phyloP scores from a whole-genome alignment of 352 stramenopile species.

The Phytophthora cryptogea region DNA sequence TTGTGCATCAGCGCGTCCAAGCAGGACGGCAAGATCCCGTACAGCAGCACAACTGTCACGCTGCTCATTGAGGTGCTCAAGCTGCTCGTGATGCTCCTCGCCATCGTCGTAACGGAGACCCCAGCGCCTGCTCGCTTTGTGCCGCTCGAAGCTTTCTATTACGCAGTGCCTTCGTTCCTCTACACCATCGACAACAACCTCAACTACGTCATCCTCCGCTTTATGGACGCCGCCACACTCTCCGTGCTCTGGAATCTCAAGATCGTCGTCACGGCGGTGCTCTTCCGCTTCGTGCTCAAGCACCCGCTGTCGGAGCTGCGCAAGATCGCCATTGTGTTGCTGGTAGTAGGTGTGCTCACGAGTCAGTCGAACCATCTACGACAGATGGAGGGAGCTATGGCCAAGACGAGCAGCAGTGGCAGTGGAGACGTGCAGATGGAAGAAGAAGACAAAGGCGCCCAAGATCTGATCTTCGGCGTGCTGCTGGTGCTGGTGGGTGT shows the following conservation, averaged over 20 bases:
- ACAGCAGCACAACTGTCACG: constrained; percentile 85
- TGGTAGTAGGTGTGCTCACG: constrained; percentile 80
- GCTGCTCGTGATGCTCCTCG: constrained; percentile 50
- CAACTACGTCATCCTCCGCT: constrained; percentile 87
- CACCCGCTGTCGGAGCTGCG: constrained; percentile 69
- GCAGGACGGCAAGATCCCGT: constrained; percentile 68
- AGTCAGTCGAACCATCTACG: constrained; percentile 78
- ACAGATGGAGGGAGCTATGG: constrained; percentile 32
- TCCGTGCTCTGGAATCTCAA: constrained; percentile 91
- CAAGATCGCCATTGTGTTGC: constrained; percentile 73
- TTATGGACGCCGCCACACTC: constrained; percentile 84
- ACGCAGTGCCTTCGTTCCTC: constrained; percentile 82
- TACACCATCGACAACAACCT: constrained; percentile 91
- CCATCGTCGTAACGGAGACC: constrained; percentile 48
- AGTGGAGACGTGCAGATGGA: constrained; percentile 14
- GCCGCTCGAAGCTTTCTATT: constrained; percentile 64
- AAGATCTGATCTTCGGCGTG: constrained; percentile 53
- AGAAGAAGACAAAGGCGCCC: constrained; percentile 29
- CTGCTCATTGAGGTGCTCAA: constrained; percentile 89
- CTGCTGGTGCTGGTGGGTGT: constrained; percentile 73
- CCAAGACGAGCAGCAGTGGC: constrained; percentile 10
- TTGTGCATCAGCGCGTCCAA: constrained; percentile 89
- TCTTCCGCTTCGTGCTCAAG: constrained; percentile 86
- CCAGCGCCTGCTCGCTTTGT: constrained; percentile 48
- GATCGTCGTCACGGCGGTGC: constrained; percentile 83